Evolutionary conservation across 768 basidiomycete genomes (phyloP), one percentile per base, ranked within the genome.

Genomic region (Lactarius hengduanensis): DNA sequence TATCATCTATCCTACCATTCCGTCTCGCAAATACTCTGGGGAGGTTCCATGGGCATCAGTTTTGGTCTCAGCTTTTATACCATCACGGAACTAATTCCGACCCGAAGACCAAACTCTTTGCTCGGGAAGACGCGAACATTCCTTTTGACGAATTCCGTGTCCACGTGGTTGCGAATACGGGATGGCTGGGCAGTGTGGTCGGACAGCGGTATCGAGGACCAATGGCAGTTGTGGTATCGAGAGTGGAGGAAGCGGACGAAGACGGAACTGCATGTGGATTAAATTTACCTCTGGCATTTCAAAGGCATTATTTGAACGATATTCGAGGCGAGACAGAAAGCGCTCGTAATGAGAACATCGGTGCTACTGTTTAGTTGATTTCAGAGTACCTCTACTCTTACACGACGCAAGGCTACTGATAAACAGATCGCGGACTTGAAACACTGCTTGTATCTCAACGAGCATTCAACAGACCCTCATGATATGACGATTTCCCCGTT

Each of bases 181-280:
- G 92, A 94, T 72, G 90, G 92, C 7, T 94, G 92, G 92, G 83
- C 80, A 13, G 78, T 92, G 1, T 94, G 90, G 88, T 71, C 79
- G 4, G 92, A 94, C 73, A 88, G 88, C n/a, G 92, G 92, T 3
- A 80, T 83, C 30, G 90, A 90, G 73, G 77, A 72, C 26, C 90
- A 91, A 68, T 94, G 90, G 89, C 72, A 75, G 65, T 74, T 76
- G 32, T 94, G 92, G 92, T 82, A 82, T 67, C 70, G 71, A 20
- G 78, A 80, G 71, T 89, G 87, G 83, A 83, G 86, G 53, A 78
- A 74, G 61, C 78, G 73, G 63, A 69, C 54, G n/a, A 67, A 63
- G 53, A 3, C 66, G 10, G 26, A n/a, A n/a, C 4, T 67, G 15
- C 66, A 67, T 16, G n/a, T 56, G 41, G 59, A 56, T 56, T 63